Evolutionary conservation across 2,329 filamentous ascomycete species (phyloP), one percentile per base, ranked within the genome.

Genomic region (Botrytis squamosa): DNA sequence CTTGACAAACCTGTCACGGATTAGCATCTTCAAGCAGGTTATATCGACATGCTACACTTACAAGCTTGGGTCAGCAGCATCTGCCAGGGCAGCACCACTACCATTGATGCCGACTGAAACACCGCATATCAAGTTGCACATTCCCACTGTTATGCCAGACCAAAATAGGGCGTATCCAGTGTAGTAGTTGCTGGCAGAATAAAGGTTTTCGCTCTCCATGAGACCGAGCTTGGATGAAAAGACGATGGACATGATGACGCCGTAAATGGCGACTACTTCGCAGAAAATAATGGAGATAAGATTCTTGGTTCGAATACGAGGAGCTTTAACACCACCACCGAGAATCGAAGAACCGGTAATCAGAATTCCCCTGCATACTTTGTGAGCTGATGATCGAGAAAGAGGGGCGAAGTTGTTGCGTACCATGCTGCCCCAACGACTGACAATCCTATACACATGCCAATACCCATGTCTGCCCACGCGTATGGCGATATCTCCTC

Each of bases 261-360:
- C 97, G 88, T 99, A 99, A 84, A 99, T 99, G 84, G 96, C 96
- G 81, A 99, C 96, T 81, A 99, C 96, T 86, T 99, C 96, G 87
- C 96, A 99, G 86, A 99, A 99, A 85, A 99, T 98, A 84, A 99
- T 99, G 80, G 95, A 98, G 83, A 99, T 98, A 81, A 99, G 85
- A 87, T 99, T 99, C 91, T 99, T 99, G 77, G 96, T 99, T 83
- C 96, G 93, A 85, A 99, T 99, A 80, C 96, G 92, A 55, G 97
- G 97, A 64, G 96, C 95, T 84, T 93, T 95, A 81, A 99, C 96
- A 86, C 96, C 96, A 80, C 93, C 96, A 81, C 97, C 97, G 78
- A 99, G 89, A 83, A 99, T 99, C 74, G 96, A 97, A 74, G 95
- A 97, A 80, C 97, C 97, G 49, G 96, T 99, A 79, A 98, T 96